A percentile compares a stretch with the other conserved stretches of the same genome.
phyloP scores from a whole-genome alignment of 2,329 filamentous ascomycete genomes.

The Hymenoscyphus scutula region DNA sequence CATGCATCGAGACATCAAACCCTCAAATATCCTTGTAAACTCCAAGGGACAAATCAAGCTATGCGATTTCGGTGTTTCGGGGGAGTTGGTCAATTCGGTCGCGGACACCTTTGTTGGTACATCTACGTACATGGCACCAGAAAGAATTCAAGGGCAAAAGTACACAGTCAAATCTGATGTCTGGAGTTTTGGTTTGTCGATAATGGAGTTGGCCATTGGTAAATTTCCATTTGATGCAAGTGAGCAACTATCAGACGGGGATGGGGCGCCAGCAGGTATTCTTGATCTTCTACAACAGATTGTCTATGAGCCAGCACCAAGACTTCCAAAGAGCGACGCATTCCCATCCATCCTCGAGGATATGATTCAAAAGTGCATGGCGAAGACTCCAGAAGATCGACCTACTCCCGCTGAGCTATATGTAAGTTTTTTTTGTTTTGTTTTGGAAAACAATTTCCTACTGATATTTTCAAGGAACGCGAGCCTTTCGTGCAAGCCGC shows the following conservation, averaged over 20 bases:
- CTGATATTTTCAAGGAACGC: conserved; percentile 60
- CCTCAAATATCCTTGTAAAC: conserved; percentile 95
- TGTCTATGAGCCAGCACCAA: conserved; percentile 91
- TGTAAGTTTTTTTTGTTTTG: conserved; percentile 53
- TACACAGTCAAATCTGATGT: conserved; percentile 99
- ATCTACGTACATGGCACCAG: conserved; percentile 98
- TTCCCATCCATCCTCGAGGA: conserved; percentile 94
- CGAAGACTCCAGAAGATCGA: conserved; percentile 82
- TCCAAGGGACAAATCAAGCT: conserved; percentile 93
- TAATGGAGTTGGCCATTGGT: conserved; percentile 97
- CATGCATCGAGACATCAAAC: conserved; percentile 99
- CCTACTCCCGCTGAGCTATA: conserved; percentile 93
- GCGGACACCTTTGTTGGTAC: conserved; percentile 98
- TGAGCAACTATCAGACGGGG: conserved; percentile 67
- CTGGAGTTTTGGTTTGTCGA: conserved; percentile 92
- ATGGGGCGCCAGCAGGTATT: conserved; percentile 88
- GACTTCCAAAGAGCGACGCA: conserved; percentile 92
- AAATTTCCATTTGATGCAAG: conserved; percentile 90
- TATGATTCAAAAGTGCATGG: conserved; percentile 93
- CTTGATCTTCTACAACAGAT: conserved; percentile 95
- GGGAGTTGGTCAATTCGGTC: conserved; percentile 95
- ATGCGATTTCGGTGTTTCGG: conserved; percentile 98
- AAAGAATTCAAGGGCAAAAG: conserved; percentile 93
- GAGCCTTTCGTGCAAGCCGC: conserved; percentile 95
- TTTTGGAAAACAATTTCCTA: background rate